These are phyloP conservation scores for Hypoxylon trugodes DNA, from an alignment of 495 filamentous ascomycete genomes.

Conservation along the genomic window DNA sequence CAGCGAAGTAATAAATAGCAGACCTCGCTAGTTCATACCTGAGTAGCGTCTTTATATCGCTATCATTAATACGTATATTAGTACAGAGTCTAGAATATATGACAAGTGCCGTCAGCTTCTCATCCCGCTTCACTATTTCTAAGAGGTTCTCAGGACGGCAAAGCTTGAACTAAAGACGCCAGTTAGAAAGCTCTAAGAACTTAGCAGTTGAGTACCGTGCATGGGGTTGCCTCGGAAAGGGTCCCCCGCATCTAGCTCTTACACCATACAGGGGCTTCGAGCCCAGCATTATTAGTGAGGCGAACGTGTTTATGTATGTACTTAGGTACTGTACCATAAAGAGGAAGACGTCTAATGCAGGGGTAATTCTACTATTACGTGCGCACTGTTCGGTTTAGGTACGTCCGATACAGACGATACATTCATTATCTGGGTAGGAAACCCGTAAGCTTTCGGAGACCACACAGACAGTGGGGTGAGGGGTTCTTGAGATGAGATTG, in stretches of 20 bases:
- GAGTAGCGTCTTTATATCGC: slow-evolving; percentile 4
- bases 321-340: no score
- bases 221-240: slow-evolving; percentile 17
- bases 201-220: slow-evolving; percentile 12
- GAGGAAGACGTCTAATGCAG: slow-evolving; percentile 36
- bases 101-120: not conserved
- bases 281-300: slow-evolving; percentile 19
- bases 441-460: slow-evolving; percentile 2
- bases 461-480: slow-evolving; percentile 27
- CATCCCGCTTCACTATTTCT: slow-evolving; percentile 7
- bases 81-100: not conserved
- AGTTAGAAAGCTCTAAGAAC: slow-evolving; percentile 15
- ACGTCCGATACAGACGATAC: not conserved
- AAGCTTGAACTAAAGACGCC: slow-evolving; percentile 4
- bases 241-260: slow-evolving; percentile 28
- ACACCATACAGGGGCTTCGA: slow-evolving; percentile 8
- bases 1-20: slow-evolving; percentile 13
- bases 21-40: slow-evolving; percentile 11
- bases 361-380: slow-evolving; percentile 15
- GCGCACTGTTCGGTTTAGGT: slow-evolving; percentile 12
- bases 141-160: not conserved
- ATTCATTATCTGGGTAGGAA: not conserved
- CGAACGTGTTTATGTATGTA: slow-evolving; percentile 18
- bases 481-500: slow-evolving; percentile 5
- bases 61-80: slow-evolving; percentile 12